Conservation (phyloP, 2,329 filamentous ascomycete species). For the Neonectria hederae region DNA sequence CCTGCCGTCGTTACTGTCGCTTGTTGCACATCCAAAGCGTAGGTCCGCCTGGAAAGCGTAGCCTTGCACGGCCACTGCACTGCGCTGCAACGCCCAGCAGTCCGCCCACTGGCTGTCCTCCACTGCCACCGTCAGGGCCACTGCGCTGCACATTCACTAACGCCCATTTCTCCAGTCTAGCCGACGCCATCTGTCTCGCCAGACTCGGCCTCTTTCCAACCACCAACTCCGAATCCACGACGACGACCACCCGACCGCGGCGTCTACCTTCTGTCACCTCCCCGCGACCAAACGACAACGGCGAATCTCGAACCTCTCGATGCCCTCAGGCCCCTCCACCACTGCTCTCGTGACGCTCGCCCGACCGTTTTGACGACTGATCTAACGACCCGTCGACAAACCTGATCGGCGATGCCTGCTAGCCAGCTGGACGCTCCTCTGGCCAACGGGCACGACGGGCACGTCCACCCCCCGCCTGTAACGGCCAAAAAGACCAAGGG, state of each 20-base stretch:
- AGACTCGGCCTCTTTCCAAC: slow-evolving; percentile 20
- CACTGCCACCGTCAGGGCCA: slow-evolving; percentile 30
- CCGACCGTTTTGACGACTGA: slow-evolving; percentile 27
- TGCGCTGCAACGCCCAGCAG: slow-evolving; percentile 8
- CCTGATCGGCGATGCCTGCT: slow-evolving; percentile 49
- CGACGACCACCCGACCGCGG: slow-evolving; percentile 25
- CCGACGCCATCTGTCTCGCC: slow-evolving; percentile 22
- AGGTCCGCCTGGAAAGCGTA: slow-evolving; percentile 16
- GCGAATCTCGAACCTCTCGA: slow-evolving; percentile 33
- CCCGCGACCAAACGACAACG: slow-evolving; percentile 24
- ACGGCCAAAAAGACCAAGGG: slow-evolving; percentile 81
- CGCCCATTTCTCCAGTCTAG: slow-evolving; percentile 27
- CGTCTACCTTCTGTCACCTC: slow-evolving; percentile 19
- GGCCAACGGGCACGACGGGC: slow-evolving; percentile 54
- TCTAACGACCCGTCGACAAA: slow-evolving; percentile 30
- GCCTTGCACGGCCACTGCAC: slow-evolving; percentile 7
- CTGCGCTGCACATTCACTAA: slow-evolving; percentile 33
- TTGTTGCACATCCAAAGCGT: not conserved
- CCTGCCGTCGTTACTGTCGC: slow-evolving; percentile 17
- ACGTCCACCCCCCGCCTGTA: slow-evolving; percentile 51
- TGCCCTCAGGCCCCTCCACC: slow-evolving; percentile 29
- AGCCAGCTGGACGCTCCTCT: slow-evolving; percentile 54
- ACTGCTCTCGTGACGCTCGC: slow-evolving; percentile 37
- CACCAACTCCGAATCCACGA: slow-evolving; percentile 12
- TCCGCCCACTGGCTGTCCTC: slow-evolving; percentile 18